Evolutionary conservation across 306 rosid genomes (phyloP).

Genomic region (Lotus japonicus): DNA sequence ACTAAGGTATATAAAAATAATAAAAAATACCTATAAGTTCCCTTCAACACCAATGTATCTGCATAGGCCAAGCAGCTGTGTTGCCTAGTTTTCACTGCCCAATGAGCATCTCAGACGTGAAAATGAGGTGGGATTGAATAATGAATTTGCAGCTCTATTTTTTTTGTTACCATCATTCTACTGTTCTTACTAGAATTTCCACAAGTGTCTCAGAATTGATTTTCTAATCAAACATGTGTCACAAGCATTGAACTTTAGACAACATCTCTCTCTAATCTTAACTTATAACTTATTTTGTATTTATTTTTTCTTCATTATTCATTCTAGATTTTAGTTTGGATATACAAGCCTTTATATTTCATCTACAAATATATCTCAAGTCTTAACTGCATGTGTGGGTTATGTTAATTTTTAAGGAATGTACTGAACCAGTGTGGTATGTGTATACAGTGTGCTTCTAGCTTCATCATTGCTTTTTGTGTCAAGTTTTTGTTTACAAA

Average conservation of each 20-base stretch:
- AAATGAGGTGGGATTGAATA: conserved; percentile 45
- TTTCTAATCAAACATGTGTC: neutral
- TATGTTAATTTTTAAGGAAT: no score
- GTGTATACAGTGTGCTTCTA: no score
- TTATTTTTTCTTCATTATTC: neutral
- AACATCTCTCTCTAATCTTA: neutral
- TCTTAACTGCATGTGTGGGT: no score
- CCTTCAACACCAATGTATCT: no score
- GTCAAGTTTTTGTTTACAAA: no score
- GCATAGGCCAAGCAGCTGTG: conserved; percentile 31
- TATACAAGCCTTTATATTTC: neutral
- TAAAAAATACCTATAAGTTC: no score
- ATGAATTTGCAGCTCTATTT: neutral
- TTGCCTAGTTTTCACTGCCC: conserved; percentile 44
- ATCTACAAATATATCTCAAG: neutral
- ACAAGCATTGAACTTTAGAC: neutral
- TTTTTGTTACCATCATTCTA: neutral
- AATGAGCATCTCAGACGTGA: conserved; percentile 60
- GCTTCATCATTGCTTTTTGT: no score
- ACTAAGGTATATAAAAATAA: no score
- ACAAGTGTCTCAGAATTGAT: no score
- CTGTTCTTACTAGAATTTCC: conserved; percentile 1
- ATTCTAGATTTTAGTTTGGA: neutral
- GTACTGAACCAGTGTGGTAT: no score
- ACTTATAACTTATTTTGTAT: neutral